Conservation (phyloP, 2,329 filamentous ascomycete species). For the Exophiala phaeomuriformis region DNA sequence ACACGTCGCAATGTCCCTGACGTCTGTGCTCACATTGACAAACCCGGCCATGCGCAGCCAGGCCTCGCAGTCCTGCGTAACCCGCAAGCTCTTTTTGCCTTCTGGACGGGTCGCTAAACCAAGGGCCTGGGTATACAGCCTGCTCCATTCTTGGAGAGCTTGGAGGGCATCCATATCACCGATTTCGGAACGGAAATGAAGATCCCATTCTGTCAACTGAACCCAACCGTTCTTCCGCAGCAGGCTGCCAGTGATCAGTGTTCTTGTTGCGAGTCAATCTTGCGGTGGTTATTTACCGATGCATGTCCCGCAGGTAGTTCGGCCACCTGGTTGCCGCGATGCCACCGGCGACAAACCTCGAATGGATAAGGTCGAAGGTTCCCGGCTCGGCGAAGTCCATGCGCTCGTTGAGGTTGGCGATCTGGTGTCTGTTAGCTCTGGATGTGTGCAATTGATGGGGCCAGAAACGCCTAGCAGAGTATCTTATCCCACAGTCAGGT, state of each 20-base stretch:
- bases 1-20: constrained; percentile 18
- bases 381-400: constrained; percentile 11
- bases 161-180: constrained; percentile 10
- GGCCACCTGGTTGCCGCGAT: constrained; percentile 49
- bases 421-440: neutral
- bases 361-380: constrained; percentile 54
- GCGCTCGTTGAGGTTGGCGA: constrained; percentile 13
- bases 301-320: constrained; percentile 21
- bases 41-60: constrained; percentile 18
- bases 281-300: constrained; percentile 3
- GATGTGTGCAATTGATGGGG: no score
- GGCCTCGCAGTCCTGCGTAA: constrained; percentile 9
- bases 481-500: no score
- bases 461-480: no score
- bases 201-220: constrained; percentile 18
- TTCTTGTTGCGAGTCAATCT: neutral
- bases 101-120: constrained; percentile 5
- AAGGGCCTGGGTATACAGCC: constrained; percentile 8
- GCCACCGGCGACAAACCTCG: constrained; percentile 50
- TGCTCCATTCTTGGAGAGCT: constrained; percentile 15
- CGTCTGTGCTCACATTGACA: constrained; percentile 10
- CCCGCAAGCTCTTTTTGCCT: constrained; percentile 11
- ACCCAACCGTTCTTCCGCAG: constrained; percentile 12
- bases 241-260: neutral
- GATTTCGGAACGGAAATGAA: constrained; percentile 14